A percentile compares a stretch with the other conserved stretches of the same genome.
Conservation (phyloP, 129 eudicot species). For the Helianthus tuberosus region DNA sequence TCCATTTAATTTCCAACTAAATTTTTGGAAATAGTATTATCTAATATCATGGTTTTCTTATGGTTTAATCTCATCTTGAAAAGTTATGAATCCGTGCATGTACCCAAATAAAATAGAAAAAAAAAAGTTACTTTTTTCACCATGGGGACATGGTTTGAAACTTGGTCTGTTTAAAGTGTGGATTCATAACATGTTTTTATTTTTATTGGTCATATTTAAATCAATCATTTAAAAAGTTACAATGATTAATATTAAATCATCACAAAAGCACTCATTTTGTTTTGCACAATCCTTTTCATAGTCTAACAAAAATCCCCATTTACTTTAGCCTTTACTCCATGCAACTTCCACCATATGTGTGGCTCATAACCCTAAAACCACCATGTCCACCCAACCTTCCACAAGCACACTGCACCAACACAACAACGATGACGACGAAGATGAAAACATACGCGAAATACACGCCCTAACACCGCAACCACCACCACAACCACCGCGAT, state of each 20-base stretch:
- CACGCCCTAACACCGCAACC: slow-evolving; percentile 67
- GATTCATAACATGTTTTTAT: not conserved
- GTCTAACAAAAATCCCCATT: slow-evolving; percentile 17
- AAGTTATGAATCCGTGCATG: no score
- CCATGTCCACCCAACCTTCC: slow-evolving; percentile 38
- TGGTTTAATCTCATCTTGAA: no score
- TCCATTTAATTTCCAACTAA: no score
- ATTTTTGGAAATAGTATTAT: no score
- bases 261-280: slow-evolving; percentile 10
- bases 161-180: not conserved
- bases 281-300: slow-evolving; percentile 6
- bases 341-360: slow-evolving; percentile 42
- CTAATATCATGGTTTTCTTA: no score
- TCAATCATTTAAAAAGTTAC: not conserved
- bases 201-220: not conserved
- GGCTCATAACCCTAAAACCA: slow-evolving; percentile 34
- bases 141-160: not conserved
- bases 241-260: not conserved
- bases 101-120: no score
- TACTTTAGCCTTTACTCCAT: slow-evolving; percentile 30
- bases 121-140: not conserved
- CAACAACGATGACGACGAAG: slow-evolving; percentile 8
- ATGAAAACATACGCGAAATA: slow-evolving; percentile 57
- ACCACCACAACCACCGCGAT: slow-evolving; percentile 25
- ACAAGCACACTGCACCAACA: slow-evolving; percentile 15